phyloP scores from a whole-genome alignment of 495 filamentous ascomycete species.

The Lasiosphaeris hirsuta region DNA sequence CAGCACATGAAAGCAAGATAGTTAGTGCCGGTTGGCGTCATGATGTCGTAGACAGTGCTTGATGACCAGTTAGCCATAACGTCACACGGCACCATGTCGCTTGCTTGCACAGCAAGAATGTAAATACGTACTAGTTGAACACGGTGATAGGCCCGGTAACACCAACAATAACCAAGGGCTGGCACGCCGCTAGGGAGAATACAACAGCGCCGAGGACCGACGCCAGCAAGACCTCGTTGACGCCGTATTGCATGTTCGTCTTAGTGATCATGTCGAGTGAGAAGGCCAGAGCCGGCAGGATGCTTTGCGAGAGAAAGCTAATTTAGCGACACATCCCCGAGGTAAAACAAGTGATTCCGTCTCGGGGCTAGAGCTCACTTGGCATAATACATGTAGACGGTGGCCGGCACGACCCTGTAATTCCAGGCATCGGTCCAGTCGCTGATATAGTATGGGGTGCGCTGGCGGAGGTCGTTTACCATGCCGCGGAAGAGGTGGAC shows the following conservation, averaged over 20 bases:
- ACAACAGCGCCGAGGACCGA: slow-evolving; percentile 76
- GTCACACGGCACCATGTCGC: background rate
- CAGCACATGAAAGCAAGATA: slow-evolving; percentile 84
- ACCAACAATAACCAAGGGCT: slow-evolving; percentile 83
- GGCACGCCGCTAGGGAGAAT: slow-evolving; percentile 70
- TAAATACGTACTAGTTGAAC: slow-evolving; percentile 64
- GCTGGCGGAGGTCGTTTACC: slow-evolving; percentile 67
- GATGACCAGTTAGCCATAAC: slow-evolving; percentile 11
- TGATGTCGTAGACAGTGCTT: slow-evolving; percentile 78
- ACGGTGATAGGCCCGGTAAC: slow-evolving; percentile 88
- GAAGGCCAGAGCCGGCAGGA: slow-evolving; percentile 78
- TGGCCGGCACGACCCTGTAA: slow-evolving; percentile 76
- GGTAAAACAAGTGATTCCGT: background rate
- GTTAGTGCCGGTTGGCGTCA: slow-evolving; percentile 61
- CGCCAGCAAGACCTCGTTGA: slow-evolving; percentile 78
- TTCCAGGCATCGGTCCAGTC: slow-evolving; percentile 85
- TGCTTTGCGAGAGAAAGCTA: slow-evolving; percentile 43
- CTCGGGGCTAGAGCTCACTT: slow-evolving; percentile 53
- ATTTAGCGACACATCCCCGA: slow-evolving; percentile 1
- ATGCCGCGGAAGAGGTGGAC: slow-evolving; percentile 64
- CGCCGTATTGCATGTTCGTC: slow-evolving; percentile 73
- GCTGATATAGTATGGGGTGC: slow-evolving; percentile 70
- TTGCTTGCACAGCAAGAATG: slow-evolving; percentile 1
- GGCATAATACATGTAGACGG: slow-evolving; percentile 88
- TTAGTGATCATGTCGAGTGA: slow-evolving; percentile 82